Conservation (phyloP, 2,329 filamentous ascomycete genomes). For the Pseudogymnoascus sp. region DNA sequence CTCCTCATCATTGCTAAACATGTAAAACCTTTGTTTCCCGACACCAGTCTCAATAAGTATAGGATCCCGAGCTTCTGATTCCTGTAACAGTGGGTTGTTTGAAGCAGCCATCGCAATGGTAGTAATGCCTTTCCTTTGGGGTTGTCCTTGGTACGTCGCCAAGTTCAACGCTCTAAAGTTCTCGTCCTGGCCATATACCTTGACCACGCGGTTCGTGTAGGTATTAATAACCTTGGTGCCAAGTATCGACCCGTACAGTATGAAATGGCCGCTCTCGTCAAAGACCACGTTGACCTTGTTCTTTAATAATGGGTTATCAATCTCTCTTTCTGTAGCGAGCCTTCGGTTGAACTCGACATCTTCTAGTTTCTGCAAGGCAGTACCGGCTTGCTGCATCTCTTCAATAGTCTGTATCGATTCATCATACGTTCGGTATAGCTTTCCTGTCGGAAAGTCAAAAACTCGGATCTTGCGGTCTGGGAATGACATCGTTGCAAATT, state of each 20-base stretch:
- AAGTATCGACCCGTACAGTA: slow-evolving; percentile 85
- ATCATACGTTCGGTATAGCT: slow-evolving; percentile 87
- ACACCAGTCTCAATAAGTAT: slow-evolving; percentile 79
- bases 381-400: slow-evolving; percentile 94
- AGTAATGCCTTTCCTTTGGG: slow-evolving; percentile 85
- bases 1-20: slow-evolving; percentile 89
- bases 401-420: slow-evolving; percentile 84
- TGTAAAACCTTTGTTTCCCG: slow-evolving; percentile 89
- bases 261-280: slow-evolving; percentile 92
- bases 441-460: slow-evolving; percentile 86
- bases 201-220: slow-evolving; percentile 84
- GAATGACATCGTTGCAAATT: slow-evolving; percentile 83
- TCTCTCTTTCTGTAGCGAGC: slow-evolving; percentile 76
- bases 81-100: slow-evolving; percentile 83
- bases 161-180: slow-evolving; percentile 77
- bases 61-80: slow-evolving; percentile 84
- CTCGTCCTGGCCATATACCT: slow-evolving; percentile 85
- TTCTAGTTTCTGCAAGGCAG: slow-evolving; percentile 71
- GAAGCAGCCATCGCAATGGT: slow-evolving; percentile 97
- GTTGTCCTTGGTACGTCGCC: slow-evolving; percentile 86
- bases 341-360: slow-evolving; percentile 87
- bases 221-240: slow-evolving; percentile 96
- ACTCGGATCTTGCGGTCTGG: slow-evolving; percentile 89
- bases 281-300: slow-evolving; percentile 81
- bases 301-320: slow-evolving; percentile 62